phyloP scores from a whole-genome alignment of 192 early-diverging fungal genomes.

The Geranomyces variabilis region DNA sequence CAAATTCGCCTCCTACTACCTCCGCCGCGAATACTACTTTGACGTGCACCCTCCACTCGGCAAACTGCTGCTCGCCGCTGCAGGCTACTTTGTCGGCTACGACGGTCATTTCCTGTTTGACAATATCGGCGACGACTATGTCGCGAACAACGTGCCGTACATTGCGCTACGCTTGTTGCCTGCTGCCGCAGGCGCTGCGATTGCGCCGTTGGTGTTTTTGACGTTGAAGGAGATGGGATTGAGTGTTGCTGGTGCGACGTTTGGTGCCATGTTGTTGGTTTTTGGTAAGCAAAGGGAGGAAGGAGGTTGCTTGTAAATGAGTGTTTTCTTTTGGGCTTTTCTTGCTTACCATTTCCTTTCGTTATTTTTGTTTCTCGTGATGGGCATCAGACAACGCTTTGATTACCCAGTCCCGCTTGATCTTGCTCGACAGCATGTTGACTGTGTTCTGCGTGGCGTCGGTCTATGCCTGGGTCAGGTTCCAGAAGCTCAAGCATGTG shows the following conservation, averaged over 20 bases:
- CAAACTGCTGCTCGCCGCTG: constrained; percentile 84
- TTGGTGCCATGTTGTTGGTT: constrained; percentile 78
- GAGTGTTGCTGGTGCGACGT: constrained; percentile 68
- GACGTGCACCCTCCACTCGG: constrained; percentile 97
- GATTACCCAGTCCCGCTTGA: constrained; percentile 88
- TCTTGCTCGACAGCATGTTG: constrained; percentile 91
- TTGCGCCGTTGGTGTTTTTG: constrained; percentile 77
- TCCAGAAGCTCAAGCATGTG: constrained; percentile 68
- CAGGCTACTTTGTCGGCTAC: constrained; percentile 86
- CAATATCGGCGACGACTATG: constrained; percentile 91
- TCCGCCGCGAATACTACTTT: constrained; percentile 88
- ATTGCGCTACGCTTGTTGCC: constrained; percentile 79
- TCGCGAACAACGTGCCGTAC: constrained; percentile 86
- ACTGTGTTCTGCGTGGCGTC: constrained; percentile 87
- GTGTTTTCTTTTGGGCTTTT: too few species aligned
- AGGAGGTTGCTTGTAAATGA: too few species aligned
- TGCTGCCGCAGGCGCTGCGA: constrained; percentile 76
- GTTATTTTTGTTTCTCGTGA: too few species aligned
- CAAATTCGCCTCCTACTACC: constrained; percentile 94
- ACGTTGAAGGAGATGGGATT: constrained; percentile 89
- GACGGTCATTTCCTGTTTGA: constrained; percentile 95
- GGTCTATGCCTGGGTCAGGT: constrained; percentile 86
- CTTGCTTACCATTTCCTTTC: too few species aligned
- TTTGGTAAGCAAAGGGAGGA: constrained; percentile 67
- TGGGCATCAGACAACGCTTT: constrained; percentile 95